Percentiles rank a stretch among this genome's conserved stretches.
phyloP scores from a whole-genome alignment of 192 early-diverging fungal genomes.

The Funneliformis mosseae region DNA sequence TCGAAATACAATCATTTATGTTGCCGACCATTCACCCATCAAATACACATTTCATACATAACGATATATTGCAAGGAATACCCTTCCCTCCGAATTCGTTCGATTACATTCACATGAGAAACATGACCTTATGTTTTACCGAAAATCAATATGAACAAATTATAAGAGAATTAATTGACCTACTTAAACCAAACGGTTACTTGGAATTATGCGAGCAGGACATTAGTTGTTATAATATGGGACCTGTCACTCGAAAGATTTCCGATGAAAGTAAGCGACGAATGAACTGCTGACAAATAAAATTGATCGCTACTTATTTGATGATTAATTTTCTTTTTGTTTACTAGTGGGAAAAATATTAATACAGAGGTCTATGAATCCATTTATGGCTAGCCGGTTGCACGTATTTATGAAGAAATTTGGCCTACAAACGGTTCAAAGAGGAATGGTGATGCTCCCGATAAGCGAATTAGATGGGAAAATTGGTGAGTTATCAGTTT shows the following conservation, averaged over 20 bases:
- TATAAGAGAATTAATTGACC: constrained; percentile 36
- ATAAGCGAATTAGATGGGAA: not conserved
- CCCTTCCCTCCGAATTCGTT: not conserved
- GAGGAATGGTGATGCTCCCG: not conserved
- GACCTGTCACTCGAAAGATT: constrained; percentile 36
- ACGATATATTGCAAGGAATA: constrained; percentile 8
- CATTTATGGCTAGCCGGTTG: not conserved
- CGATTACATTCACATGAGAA: not conserved
- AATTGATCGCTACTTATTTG: not conserved
- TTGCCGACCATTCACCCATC: not conserved
- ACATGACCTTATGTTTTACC: not conserved
- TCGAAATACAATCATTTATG: constrained; percentile 1
- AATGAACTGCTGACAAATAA: not conserved
- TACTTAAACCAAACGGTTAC: constrained; percentile 37
- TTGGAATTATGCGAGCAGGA: constrained; percentile 41
- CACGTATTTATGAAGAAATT: not conserved
- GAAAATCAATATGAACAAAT: not conserved
- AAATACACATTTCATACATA: not conserved
- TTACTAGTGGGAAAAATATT: not conserved
- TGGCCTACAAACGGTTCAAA: not conserved
- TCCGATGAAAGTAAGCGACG: constrained; percentile 32
- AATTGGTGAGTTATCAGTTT: too few relatives aligned
- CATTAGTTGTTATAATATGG: constrained; percentile 28
- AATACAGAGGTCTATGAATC: not conserved
- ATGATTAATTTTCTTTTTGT: not conserved